phyloP scores from a whole-genome alignment of 75 land plant genomes.

The Larix kaempferi region DNA sequence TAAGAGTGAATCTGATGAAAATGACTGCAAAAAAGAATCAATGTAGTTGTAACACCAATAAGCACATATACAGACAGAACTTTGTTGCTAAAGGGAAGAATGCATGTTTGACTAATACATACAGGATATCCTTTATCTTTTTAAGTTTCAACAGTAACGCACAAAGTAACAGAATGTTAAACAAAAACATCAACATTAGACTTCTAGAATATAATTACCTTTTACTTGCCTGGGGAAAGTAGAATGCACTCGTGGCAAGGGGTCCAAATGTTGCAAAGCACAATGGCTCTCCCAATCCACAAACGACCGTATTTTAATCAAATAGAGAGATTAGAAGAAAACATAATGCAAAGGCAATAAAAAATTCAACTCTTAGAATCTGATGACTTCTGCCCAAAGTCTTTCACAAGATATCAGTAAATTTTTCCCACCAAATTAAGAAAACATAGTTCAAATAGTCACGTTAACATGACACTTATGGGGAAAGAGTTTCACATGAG shows the following conservation, averaged over 20 bases:
- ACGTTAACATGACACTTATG: no score
- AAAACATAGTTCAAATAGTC: no score
- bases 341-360: no score
- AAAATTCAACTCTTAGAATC: no score
- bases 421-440: no score
- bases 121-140: no score
- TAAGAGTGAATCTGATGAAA: conserved; percentile 81
- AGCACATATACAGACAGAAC: conserved; percentile 58
- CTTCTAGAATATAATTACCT: conserved; percentile 35
- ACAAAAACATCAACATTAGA: no score
- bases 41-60: conserved; percentile 81
- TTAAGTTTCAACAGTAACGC: no score
- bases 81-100: conserved; percentile 39
- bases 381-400: no score
- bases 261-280: conserved; percentile 94
- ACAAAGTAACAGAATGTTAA: no score
- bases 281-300: conserved; percentile 80
- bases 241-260: conserved; percentile 92
- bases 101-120: conserved; percentile 25
- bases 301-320: neutral
- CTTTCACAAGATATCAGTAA: no score
- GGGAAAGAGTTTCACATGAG: no score
- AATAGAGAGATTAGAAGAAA: conserved; percentile 3
- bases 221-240: conserved; percentile 48
- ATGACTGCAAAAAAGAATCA: conserved; percentile 96